Evolutionary conservation across 116 monocot genomes (phyloP), one percentile per base, ranked within the genome.

Genomic region (Phalaenopsis hybrid): DNA sequence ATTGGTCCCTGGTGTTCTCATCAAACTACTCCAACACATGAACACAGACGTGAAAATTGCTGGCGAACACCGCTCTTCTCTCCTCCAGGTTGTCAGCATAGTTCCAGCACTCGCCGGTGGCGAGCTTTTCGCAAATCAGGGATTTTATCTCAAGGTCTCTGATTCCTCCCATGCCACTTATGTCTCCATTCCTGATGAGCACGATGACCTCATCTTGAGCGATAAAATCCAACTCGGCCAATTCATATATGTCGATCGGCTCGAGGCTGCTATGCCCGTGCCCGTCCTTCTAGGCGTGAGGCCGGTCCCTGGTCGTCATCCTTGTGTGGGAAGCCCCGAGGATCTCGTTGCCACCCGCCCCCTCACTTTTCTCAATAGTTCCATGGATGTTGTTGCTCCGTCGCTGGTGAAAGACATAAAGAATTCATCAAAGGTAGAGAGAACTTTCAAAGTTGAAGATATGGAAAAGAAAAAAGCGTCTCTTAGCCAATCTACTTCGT

Each of bases 161-260:
- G 99, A 99, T 82, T 99, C 99, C n/a, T 93, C 99, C 20, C 95
- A 99, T 88, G 95, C 99, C 3, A 91, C 99, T 41, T 99, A 91
- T 49, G 94, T 92, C 2, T 93, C 99, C 34, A 85, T 99, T 34
- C 86, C 91, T 7, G 90, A 95, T 57, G 95, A 95, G 74, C 92
- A 95, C 23, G 85, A 90, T 73, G 99, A 99, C 73, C 94, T 99
- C 68, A 94, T 99, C 57, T 89, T 91, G 58, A 95, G 95, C 52
- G 95, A 99, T 75, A 95, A 91, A 81, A 91, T 99, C 63, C 99
- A 99, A 61, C 44, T 99, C 21, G 99, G 99, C 7, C 99, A 99
- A 46, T 99, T 93, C 77, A 85, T 95, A 78, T 86, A 93, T 81
- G 88, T 95, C 1, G 95, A 95, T 8, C 83, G 91, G 17, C 87